A percentile compares a stretch with the other conserved stretches of the same genome.
Conservation (phyloP, 306 rosid species). For the Dryas drummondii region DNA sequence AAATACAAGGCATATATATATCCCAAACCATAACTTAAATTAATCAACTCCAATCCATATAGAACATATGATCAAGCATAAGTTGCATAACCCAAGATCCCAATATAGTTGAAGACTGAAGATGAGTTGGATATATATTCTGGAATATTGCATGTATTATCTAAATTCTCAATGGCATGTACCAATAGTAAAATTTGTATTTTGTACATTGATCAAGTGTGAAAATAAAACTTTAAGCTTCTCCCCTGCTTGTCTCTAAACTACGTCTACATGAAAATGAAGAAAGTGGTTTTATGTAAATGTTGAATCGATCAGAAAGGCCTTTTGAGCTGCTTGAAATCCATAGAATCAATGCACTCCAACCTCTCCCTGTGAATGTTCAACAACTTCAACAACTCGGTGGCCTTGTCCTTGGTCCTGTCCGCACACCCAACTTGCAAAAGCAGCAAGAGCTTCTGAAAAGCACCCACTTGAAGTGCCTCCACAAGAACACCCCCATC, state of each 20-base stretch:
- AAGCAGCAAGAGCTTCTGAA: conserved; percentile 48
- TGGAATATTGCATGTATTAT: too few species aligned
- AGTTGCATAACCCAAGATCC: too few species aligned
- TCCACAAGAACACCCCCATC: conserved; percentile 24
- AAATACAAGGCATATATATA: too few species aligned
- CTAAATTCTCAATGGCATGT: too few species aligned
- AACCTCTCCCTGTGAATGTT: conserved; percentile 35
- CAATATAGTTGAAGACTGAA: too few species aligned
- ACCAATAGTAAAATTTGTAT: too few species aligned
- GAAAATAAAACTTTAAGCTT: background rate
- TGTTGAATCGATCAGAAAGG: conserved; percentile 30
- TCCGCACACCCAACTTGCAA: conserved; percentile 50
- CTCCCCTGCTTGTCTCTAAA: background rate
- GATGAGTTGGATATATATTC: too few species aligned
- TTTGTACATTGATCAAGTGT: background rate
- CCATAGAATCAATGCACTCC: conserved; percentile 48
- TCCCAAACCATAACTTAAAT: too few species aligned
- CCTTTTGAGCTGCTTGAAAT: conserved; percentile 49
- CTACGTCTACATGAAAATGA: background rate
- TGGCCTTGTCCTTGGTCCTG: conserved; percentile 40
- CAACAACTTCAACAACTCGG: conserved; percentile 38
- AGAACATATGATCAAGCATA: too few species aligned
- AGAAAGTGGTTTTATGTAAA: background rate
- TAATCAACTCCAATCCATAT: too few species aligned
- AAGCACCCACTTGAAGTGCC: conserved; percentile 46